These are phyloP conservation scores for Venturia effusa DNA, from an alignment of 2,329 filamentous ascomycete species.

Conservation along the genomic window DNA sequence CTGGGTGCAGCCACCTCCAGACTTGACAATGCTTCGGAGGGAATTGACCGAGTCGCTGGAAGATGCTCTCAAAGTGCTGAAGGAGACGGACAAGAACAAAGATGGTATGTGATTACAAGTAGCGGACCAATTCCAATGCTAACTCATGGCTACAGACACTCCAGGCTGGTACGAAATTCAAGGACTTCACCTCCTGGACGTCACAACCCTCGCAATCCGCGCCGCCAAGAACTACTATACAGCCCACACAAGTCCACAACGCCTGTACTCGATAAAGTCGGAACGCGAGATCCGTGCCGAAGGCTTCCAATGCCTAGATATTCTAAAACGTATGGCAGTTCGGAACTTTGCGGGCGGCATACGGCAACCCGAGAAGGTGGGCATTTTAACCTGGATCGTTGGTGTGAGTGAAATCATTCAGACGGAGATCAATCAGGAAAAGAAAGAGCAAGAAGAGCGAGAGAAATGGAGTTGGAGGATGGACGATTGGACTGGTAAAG, in stretches of 20 bases:
- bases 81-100: constrained; percentile 39
- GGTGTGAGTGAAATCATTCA: constrained; percentile 67
- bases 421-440: constrained; percentile 67
- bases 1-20: constrained; percentile 71
- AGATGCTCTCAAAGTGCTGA: constrained; percentile 57
- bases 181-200: constrained; percentile 83
- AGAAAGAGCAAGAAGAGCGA: constrained; percentile 59
- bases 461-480: constrained; percentile 71
- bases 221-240: constrained; percentile 97
- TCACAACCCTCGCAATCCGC: constrained; percentile 88
- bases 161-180: constrained; percentile 77
- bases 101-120: neutral
- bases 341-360: constrained; percentile 79
- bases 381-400: constrained; percentile 68
- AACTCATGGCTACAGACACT: constrained; percentile 21
- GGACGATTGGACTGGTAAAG: constrained; percentile 60
- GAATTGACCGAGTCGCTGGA: constrained; percentile 57
- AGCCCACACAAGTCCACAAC: constrained; percentile 75
- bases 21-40: constrained; percentile 65
- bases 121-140: neutral
- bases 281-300: constrained; percentile 80
- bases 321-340: constrained; percentile 82
- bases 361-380: constrained; percentile 63
- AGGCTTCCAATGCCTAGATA: constrained; percentile 75
- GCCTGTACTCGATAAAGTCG: constrained; percentile 74